A percentile compares a stretch with the other conserved stretches of the same genome.
These are phyloP conservation scores for Claviceps spartinae DNA, from an alignment of 2,329 filamentous ascomycete species.

Conservation along the genomic window DNA sequence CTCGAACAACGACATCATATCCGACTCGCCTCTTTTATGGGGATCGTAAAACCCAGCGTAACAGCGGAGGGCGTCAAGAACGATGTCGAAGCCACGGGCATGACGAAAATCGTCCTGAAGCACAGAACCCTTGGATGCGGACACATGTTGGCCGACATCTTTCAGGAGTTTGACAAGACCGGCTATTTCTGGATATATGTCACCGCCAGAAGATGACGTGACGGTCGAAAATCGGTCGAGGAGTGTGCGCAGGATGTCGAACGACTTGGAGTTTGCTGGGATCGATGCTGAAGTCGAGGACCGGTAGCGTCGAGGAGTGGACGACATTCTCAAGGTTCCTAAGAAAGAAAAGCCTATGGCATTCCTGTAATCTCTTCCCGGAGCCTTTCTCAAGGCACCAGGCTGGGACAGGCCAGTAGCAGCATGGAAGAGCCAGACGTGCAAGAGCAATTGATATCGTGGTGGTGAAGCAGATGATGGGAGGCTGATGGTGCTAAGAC, in stretches of 20 bases:
- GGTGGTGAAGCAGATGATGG: not conserved
- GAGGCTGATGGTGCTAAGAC: not conserved
- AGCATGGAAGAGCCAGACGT: constrained; percentile 20
- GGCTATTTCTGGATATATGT: constrained; percentile 34
- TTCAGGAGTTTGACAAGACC: constrained; percentile 43
- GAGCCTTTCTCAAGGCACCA: constrained; percentile 25
- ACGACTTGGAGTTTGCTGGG: constrained; percentile 44
- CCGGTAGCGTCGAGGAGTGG: constrained; percentile 43
- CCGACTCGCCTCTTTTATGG: constrained; percentile 43
- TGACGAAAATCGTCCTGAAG: constrained; percentile 73
- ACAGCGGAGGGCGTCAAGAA: constrained; percentile 55
- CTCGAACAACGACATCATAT: constrained; percentile 52
- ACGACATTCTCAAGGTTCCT: constrained; percentile 30
- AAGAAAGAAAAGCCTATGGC: not conserved
- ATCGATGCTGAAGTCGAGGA: constrained; percentile 50
- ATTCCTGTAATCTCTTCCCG: constrained; percentile 13
- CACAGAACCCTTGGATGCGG: constrained; percentile 32
- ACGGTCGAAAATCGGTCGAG: constrained; percentile 32
- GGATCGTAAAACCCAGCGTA: constrained; percentile 67
- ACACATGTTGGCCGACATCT: constrained; percentile 50
- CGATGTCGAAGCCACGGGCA: constrained; percentile 60
- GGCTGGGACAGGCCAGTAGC: constrained; percentile 17
- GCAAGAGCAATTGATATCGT: not conserved
- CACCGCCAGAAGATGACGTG: constrained; percentile 18
- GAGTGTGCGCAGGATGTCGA: constrained; percentile 42